Evolutionary conservation across 305 asterid species (phyloP).

Genomic region (Fraxinus angustifolia): DNA sequence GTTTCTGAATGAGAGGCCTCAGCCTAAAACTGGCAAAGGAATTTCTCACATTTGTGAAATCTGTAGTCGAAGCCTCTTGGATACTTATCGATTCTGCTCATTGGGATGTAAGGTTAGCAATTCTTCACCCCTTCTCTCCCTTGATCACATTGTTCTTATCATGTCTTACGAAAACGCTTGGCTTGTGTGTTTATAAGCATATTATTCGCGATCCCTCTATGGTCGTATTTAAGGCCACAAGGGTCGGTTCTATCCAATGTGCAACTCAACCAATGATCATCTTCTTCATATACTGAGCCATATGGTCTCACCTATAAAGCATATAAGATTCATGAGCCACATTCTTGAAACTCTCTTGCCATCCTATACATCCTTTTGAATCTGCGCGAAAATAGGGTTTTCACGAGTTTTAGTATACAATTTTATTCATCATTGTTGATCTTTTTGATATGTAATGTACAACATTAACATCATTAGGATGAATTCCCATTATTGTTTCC

Average conservation of each 20-base stretch:
- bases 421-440: slow-evolving; percentile 35
- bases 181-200: neutral
- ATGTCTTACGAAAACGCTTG: neutral
- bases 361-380: neutral
- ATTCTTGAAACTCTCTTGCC: slow-evolving; percentile 15
- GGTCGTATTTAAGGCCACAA: neutral
- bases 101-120: slow-evolving; percentile 65
- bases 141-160: neutral
- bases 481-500: neutral
- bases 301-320: neutral
- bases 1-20: slow-evolving; percentile 79
- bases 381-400: neutral
- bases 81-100: slow-evolving; percentile 73
- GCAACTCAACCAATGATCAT: too few species aligned
- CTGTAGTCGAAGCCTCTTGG: slow-evolving; percentile 71
- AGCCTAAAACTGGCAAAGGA: slow-evolving; percentile 63
- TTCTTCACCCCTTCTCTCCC: neutral
- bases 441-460: slow-evolving; percentile 17
- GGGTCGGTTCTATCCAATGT: neutral
- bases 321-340: slow-evolving; percentile 19
- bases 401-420: neutral
- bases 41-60: slow-evolving; percentile 68
- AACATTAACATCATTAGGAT: neutral
- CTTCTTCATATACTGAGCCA: neutral
- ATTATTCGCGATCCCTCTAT: too few species aligned